Conservation (phyloP, 495 filamentous ascomycete species). For the Chaetomium cochliodes region DNA sequence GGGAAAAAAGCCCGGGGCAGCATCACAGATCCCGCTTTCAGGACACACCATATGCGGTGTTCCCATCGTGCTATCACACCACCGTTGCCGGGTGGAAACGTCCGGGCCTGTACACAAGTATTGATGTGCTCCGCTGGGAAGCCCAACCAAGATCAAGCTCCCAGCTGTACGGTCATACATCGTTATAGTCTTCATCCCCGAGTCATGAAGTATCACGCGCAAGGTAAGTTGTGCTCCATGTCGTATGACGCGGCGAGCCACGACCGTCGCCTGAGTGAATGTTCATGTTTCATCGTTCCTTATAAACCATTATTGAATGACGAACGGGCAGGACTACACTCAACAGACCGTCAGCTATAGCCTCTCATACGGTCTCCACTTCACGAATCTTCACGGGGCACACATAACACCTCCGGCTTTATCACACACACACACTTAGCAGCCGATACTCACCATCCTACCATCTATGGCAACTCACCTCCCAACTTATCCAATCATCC, state of each 20-base stretch:
- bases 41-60: background rate
- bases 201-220: slow-evolving; percentile 1
- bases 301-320: background rate
- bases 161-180: background rate
- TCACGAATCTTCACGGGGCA: too few relatives aligned
- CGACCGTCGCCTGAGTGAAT: background rate
- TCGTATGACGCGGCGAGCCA: background rate
- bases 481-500: background rate
- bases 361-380: too few relatives aligned
- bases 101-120: background rate
- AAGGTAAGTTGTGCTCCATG: background rate
- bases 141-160: background rate
- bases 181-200: background rate
- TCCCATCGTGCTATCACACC: background rate
- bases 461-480: slow-evolving; percentile 2
- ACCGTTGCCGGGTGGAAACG: background rate
- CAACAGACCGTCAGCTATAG: background rate
- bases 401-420: too few relatives aligned
- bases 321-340: background rate
- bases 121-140: background rate
- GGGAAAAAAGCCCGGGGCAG: background rate
- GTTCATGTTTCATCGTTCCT: background rate
- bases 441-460: background rate
- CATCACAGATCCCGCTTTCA: background rate
- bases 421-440: background rate